These are phyloP conservation scores for Cupressus sempervirens DNA, from an alignment of 75 land plant genomes.

Conservation along the genomic window DNA sequence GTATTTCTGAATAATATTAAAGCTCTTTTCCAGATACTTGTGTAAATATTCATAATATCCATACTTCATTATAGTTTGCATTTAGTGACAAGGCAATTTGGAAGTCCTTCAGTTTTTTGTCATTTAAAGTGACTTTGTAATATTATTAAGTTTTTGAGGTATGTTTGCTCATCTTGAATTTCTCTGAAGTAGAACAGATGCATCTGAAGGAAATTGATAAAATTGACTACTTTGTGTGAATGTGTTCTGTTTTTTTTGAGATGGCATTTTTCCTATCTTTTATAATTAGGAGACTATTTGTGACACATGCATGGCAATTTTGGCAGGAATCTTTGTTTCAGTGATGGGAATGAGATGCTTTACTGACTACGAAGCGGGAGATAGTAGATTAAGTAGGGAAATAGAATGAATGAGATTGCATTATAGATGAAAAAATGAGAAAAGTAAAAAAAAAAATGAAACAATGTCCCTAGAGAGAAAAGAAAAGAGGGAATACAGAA, in stretches of 20 bases:
- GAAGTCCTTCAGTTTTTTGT: neutral
- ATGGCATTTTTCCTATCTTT: neutral
- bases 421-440: slow-evolving; percentile 7
- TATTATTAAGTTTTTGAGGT: neutral
- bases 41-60: neutral
- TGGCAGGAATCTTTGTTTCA: slow-evolving; percentile 14
- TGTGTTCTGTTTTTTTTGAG: neutral
- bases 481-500: slow-evolving; percentile 1
- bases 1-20: neutral
- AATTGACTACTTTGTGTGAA: neutral
- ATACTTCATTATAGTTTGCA: neutral
- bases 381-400: slow-evolving; percentile 8
- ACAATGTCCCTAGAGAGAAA: neutral
- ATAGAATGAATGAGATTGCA: slow-evolving; percentile 8
- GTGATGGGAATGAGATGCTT: slow-evolving; percentile 6
- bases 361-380: neutral
- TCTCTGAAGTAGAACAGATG: neutral
- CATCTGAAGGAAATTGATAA: neutral
- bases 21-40: neutral
- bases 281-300: slow-evolving; percentile 2
- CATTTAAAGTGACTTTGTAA: neutral
- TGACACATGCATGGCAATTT: slow-evolving; percentile 5
- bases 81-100: neutral
- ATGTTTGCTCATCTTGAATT: neutral
- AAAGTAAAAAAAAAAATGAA: neutral